These are phyloP conservation scores for Talaromyces rugulosus DNA, from an alignment of 2,329 filamentous ascomycete species.

Conservation along the genomic window DNA sequence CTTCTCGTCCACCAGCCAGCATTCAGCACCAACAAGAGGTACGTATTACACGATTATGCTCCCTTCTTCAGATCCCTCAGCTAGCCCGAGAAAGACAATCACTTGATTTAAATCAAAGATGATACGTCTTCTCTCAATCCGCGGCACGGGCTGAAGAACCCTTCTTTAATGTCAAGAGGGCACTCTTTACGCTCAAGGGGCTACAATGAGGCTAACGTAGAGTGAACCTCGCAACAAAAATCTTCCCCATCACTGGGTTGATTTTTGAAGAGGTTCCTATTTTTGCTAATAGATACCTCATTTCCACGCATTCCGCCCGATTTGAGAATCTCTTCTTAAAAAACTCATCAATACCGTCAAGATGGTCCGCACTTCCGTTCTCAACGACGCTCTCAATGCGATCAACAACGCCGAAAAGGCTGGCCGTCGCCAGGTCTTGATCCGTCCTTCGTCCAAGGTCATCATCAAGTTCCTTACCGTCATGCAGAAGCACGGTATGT, in stretches of 20 bases:
- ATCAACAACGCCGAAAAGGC: slow-evolving; percentile 99
- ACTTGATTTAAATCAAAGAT: slow-evolving; percentile 24
- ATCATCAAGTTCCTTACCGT: slow-evolving; percentile 98
- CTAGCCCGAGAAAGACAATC: slow-evolving; percentile 44
- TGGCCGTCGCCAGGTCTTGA: slow-evolving; percentile 98
- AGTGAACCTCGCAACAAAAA: slow-evolving; percentile 2
- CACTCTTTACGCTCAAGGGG: slow-evolving; percentile 64
- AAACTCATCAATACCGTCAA: slow-evolving; percentile 57
- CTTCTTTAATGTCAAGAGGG: slow-evolving; percentile 49
- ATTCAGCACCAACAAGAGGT: slow-evolving; percentile 36
- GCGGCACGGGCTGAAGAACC: slow-evolving; percentile 65
- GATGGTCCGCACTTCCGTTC: slow-evolving; percentile 99
- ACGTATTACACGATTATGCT: slow-evolving; percentile 28
- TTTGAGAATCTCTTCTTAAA: slow-evolving; percentile 47
- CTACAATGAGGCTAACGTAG: slow-evolving; percentile 55
- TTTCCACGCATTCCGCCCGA: slow-evolving; percentile 38
- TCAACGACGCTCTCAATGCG: slow-evolving; percentile 97
- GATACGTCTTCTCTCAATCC: slow-evolving; percentile 39
- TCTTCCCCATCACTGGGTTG: background rate
- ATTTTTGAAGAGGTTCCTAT: slow-evolving; percentile 30
- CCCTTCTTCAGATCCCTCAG: slow-evolving; percentile 32
- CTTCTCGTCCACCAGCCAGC: slow-evolving; percentile 22
- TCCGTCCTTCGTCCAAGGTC: slow-evolving; percentile 98
- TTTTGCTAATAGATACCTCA: slow-evolving; percentile 54
- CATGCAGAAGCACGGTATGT: slow-evolving; percentile 99